Evolutionary conservation across 805 yeast genomes (phyloP), one percentile per base, ranked within the genome.

Genomic region (Candida awuae): DNA sequence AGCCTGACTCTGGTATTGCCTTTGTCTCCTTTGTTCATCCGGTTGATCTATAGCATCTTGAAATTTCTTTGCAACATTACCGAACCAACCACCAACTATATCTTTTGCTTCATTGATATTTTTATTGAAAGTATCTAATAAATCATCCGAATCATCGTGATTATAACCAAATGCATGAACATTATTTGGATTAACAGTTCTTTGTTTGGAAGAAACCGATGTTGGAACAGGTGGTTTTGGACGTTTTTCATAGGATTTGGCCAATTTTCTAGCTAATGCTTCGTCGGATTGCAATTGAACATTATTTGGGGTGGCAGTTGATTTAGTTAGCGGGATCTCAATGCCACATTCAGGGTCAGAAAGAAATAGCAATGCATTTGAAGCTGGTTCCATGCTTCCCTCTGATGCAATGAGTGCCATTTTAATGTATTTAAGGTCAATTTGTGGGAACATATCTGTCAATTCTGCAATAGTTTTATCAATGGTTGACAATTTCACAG

Each of bases 321-420:
- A 48, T 28, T 46, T 43, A 18, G 61, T 59, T 44, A 27, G 30
- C 21, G 74, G 76, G 34, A 73, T 65, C 44, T 71, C 74, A 12
- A 80, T 76, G 44, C 70, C 70, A 44, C 68, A 68, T 3, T 68
- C 56, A 8, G 90, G 90, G 59, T 88, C 96, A 14, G 84, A 78
- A 39, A 85, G 62, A 49, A 73, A 85, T 43, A 90, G 66, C 51
- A 88, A 65, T 0, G 96, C 97, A 58, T 81, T 83, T 66, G 90
- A 90, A 1, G 96, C 94, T 1, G 84, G 79, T 50, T 86, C 96
- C 32, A 85, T 57, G 34, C 72, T 67, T 21, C 94, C 95, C 34
- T 71, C 75, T 15, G 94, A 77, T 3, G 97, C 97, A 55, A 92
- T 84, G 41, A 88, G 66, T 1, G 85, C 80, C 21, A 94, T 87